phyloP scores from a whole-genome alignment of 176 grass and related monocot species.

The Aegilops speltoides region DNA sequence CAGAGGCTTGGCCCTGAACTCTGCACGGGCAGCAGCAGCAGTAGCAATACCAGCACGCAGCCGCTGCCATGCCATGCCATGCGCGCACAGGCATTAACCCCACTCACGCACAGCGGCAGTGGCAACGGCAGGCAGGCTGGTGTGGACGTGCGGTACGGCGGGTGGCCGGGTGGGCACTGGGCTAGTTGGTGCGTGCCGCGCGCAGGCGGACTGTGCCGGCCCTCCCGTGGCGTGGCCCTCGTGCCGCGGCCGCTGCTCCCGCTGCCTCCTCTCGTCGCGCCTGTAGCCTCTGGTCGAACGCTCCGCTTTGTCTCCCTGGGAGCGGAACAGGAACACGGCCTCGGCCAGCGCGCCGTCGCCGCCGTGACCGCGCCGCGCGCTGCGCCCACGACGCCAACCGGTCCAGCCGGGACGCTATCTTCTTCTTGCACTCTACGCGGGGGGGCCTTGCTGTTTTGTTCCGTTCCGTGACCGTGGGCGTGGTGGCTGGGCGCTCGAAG shows the following conservation, averaged over 20 bases:
- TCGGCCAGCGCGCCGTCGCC: constrained; percentile 12
- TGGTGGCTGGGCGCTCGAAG: no score
- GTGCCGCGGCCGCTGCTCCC: constrained; percentile 15
- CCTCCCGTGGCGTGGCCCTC: not conserved
- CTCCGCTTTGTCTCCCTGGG: constrained; percentile 54
- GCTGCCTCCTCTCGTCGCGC: not conserved
- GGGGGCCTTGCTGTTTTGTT: not conserved
- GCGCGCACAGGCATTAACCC: not conserved
- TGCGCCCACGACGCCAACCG: not conserved
- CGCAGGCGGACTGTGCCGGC: not conserved
- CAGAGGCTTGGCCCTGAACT: no score
- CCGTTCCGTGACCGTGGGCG: not conserved
- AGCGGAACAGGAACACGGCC: not conserved
- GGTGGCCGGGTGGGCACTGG: not conserved
- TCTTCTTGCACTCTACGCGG: not conserved
- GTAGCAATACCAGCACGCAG: not conserved
- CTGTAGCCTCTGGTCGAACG: constrained; percentile 26
- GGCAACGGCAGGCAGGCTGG: not conserved
- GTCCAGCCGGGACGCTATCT: not conserved
- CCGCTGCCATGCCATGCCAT: not conserved
- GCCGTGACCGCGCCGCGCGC: not conserved
- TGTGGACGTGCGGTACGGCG: not conserved
- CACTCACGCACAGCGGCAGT: not conserved
- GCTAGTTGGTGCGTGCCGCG: not conserved
- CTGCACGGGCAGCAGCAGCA: no score